Evolutionary conservation across 2,329 filamentous ascomycete genomes (phyloP).

Genomic region (Bipolaris oryzae): DNA sequence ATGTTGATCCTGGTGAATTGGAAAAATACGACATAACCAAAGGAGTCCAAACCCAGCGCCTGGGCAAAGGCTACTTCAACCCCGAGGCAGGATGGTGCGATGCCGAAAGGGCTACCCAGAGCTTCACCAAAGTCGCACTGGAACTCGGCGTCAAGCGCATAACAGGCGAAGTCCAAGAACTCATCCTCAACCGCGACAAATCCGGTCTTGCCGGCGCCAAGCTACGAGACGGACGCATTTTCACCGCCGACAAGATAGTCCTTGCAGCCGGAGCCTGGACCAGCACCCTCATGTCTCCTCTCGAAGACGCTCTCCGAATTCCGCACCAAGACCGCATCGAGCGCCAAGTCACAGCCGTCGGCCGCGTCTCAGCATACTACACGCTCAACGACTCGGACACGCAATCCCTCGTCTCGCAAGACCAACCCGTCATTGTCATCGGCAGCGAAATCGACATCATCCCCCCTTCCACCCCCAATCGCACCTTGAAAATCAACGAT

Average conservation of each 20-base stretch:
- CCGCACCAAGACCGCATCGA: conserved; percentile 56
- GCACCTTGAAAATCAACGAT: conserved; percentile 66
- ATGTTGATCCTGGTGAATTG: conserved; percentile 46
- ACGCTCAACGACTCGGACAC: conserved; percentile 57
- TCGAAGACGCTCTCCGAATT: conserved; percentile 53
- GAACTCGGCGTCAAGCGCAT: conserved; percentile 54
- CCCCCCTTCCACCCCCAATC: conserved; percentile 55
- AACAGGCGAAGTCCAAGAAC: conserved; percentile 52
- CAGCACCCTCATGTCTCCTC: conserved; percentile 57
- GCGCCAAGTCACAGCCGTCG: conserved; percentile 63
- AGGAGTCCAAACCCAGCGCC: conserved; percentile 30
- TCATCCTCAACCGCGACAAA: conserved; percentile 50
- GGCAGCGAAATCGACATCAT: conserved; percentile 56
- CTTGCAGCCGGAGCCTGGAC: conserved; percentile 65
- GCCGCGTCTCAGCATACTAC: conserved; percentile 64
- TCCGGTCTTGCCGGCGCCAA: conserved; percentile 52
- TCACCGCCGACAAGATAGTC: conserved; percentile 61
- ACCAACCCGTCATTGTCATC: conserved; percentile 61
- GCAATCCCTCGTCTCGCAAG: conserved; percentile 52
- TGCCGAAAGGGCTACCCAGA: conserved; percentile 54
- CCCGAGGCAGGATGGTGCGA: conserved; percentile 61
- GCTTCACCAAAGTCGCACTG: conserved; percentile 54
- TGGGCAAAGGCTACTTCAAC: conserved; percentile 56
- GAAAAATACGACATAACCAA: conserved; percentile 50
- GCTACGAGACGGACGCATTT: conserved; percentile 54